Conservation (phyloP, 2,329 filamentous ascomycete species). For the Parascedosporium putredinis region DNA sequence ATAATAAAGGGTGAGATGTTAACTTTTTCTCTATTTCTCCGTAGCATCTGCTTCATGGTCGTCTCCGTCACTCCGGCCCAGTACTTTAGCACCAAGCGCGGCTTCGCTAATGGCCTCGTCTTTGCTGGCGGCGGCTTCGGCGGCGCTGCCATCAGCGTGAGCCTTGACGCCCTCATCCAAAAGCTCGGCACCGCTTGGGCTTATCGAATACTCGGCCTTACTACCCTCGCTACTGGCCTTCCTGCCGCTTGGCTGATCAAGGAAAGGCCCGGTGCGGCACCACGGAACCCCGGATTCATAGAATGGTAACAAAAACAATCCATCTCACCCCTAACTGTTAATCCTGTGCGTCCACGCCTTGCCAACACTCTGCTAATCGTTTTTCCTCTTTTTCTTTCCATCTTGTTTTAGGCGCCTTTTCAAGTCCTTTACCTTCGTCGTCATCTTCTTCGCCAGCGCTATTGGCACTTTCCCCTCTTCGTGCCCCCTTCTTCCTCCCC, state of each 20-base stretch:
- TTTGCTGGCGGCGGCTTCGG: constrained; percentile 45
- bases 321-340: background rate
- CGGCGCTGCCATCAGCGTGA: constrained; percentile 40
- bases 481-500: constrained; percentile 53
- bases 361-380: no score
- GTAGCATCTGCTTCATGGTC: constrained; percentile 30
- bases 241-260: constrained; percentile 44
- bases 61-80: constrained; percentile 39
- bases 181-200: constrained; percentile 37
- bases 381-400: no score
- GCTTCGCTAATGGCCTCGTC: constrained; percentile 44
- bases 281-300: constrained; percentile 28
- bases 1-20: no score
- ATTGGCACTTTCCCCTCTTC: constrained; percentile 50
- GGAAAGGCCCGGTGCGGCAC: constrained; percentile 30
- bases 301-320: constrained; percentile 31
- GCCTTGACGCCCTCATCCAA: constrained; percentile 35
- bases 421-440: constrained; percentile 36
- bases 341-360: background rate
- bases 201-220: constrained; percentile 41
- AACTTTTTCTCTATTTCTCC: no score
- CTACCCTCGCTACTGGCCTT: constrained; percentile 40
- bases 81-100: constrained; percentile 43
- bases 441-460: constrained; percentile 42
- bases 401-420: constrained; percentile 46